Evolutionary conservation across 192 early-diverging fungal species (phyloP), one percentile per base, ranked within the genome.

Genomic region (Allomyces javanicus): DNA sequence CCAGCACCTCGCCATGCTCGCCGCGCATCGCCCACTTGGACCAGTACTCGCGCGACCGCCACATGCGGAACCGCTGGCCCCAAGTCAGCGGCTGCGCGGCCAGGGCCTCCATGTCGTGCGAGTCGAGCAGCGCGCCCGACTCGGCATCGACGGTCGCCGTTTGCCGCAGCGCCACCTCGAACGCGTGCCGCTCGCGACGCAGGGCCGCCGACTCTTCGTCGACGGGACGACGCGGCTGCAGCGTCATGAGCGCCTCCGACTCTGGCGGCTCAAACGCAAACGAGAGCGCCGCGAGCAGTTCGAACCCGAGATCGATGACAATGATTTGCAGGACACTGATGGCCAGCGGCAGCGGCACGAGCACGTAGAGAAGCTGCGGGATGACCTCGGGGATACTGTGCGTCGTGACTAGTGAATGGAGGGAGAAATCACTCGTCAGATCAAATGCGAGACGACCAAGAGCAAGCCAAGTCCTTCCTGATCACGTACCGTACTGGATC

Each of bases 281-380:
- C 17, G 86, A 82, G 61, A 97, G 78, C 4, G 92, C 89, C 24
- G 83, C 75, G 64, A 90, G 79, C 67, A 97, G 69, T 77, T 97
- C 94, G 74, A 93, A 97, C n/a, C 94, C 94, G 45, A 97, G 83
- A 80, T 97, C 94, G 40, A 90, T 88, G 24, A 89, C 83, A 65
- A 97, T 74, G 68, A 97, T 93, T 69, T 89, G 80, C 69, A 97
- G 87, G 61, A 90, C 79, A 24, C 77, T 74, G 64, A 97, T 73
- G 62, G 90, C 86, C 43, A 88, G 67, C 14, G 94, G 93, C 62
- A 97, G 72, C 21, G 93, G 92, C 4, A 90, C 87, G 61, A 91
- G 74, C 67, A 92, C 87, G 73, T 86, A 92, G 55, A 93, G 77
- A 63, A 97, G 78, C 73, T 90, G 86, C 27, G 88, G 86, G 33